Conservation (phyloP, 495 filamentous ascomycete species). For the Hypoxylon crocopeplum region DNA sequence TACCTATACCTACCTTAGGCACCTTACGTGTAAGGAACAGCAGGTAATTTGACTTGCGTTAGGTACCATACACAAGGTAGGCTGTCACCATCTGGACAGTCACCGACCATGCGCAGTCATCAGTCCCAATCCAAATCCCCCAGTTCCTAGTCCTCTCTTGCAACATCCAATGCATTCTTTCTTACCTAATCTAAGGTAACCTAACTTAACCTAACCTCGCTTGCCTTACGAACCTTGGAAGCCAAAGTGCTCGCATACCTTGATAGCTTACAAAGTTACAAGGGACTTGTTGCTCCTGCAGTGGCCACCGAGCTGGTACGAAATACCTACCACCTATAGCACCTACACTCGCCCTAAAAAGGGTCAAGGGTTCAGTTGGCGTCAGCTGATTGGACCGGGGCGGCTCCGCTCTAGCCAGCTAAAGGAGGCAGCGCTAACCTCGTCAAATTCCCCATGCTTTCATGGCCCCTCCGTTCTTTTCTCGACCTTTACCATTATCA, state of each 20-base stretch:
- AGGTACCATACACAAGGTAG: not conserved
- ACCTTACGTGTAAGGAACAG: not conserved
- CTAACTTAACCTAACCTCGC: no score
- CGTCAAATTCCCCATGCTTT: conserved; percentile 33
- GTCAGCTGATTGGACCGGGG: conserved; percentile 31
- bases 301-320: no score
- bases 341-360: no score
- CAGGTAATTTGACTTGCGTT: not conserved
- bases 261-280: not conserved
- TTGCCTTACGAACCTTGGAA: no score
- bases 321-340: not conserved
- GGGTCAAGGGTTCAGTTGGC: conserved; percentile 29
- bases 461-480: conserved; percentile 29
- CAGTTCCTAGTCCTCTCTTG: no score
- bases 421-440: conserved; percentile 34
- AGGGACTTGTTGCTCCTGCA: no score
- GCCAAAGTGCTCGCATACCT: no score
- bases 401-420: conserved; percentile 5
- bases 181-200: no score
- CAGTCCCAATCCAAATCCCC: no score
- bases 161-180: no score
- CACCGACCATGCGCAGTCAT: no score
- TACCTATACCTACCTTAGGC: not conserved
- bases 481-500: conserved; percentile 17
- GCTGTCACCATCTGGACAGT: no score